Conservation (phyloP, 75 land plant genomes). For the Selaginella moellendorffii region DNA sequence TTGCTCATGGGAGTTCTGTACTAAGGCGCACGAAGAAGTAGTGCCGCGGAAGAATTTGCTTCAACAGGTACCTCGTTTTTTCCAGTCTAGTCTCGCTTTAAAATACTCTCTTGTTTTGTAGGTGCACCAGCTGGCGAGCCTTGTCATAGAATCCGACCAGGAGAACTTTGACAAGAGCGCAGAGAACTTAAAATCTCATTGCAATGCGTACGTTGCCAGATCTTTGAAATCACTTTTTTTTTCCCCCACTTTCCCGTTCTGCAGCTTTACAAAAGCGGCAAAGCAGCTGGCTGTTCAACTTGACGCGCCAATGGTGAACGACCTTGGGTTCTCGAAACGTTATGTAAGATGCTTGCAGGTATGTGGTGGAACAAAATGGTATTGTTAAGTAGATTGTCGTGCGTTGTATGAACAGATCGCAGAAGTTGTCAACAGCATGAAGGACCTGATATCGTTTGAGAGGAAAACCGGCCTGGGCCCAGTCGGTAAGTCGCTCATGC, state of each 20-base stretch:
- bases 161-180: slow-evolving; percentile 29
- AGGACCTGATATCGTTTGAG: slow-evolving; percentile 34
- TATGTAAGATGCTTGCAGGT: slow-evolving; percentile 43
- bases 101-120: no score
- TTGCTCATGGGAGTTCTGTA: slow-evolving; percentile 32
- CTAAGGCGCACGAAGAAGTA: slow-evolving; percentile 31
- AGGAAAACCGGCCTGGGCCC: slow-evolving; percentile 28
- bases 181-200: slow-evolving; percentile 26
- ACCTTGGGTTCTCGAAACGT: slow-evolving; percentile 38
- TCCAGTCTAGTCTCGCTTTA: not conserved
- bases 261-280: slow-evolving; percentile 29
- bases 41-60: slow-evolving; percentile 31
- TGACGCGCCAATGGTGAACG: slow-evolving; percentile 36
- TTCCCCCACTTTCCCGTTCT: not conserved
- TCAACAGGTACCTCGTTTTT: slow-evolving; percentile 18
- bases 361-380: not conserved
- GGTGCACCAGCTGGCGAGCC: slow-evolving; percentile 26
- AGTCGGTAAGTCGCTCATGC: slow-evolving; percentile 16
- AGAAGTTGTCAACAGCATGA: slow-evolving; percentile 38
- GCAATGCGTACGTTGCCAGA: slow-evolving; percentile 23
- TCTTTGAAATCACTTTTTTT: not conserved
- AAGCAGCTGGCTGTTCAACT: slow-evolving; percentile 29
- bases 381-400: not conserved
- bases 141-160: slow-evolving; percentile 29
- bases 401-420: slow-evolving; percentile 26